Conservation (phyloP, 2,329 filamentous ascomycete genomes). For the Sphaerulina vaccinii region DNA sequence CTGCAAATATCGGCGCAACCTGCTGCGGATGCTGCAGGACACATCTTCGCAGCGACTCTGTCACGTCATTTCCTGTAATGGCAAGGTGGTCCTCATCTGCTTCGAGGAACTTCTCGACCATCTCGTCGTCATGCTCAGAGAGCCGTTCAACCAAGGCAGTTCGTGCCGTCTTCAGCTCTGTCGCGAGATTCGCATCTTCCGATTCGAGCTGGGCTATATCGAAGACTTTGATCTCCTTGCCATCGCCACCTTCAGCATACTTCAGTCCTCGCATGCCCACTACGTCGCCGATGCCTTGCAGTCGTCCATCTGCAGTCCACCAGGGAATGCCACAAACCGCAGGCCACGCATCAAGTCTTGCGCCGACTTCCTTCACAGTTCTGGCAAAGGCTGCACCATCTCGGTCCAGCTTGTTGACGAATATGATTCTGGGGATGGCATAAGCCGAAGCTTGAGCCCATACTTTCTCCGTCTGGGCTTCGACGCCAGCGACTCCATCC, state of each 20-base stretch:
- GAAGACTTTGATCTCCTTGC: conserved; percentile 54
- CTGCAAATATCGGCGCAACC: conserved; percentile 85
- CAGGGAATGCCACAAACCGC: conserved; percentile 93
- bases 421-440: conserved; percentile 76
- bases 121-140: conserved; percentile 81
- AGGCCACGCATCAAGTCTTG: conserved; percentile 77
- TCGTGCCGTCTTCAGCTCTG: conserved; percentile 73
- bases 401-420: conserved; percentile 81
- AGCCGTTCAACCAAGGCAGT: conserved; percentile 76
- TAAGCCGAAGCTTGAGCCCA: conserved; percentile 89
- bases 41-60: conserved; percentile 70
- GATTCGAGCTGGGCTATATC: conserved; percentile 54
- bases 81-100: conserved; percentile 68
- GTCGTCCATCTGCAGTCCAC: conserved; percentile 73
- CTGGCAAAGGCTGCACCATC: conserved; percentile 79
- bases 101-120: conserved; percentile 82
- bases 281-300: conserved; percentile 82
- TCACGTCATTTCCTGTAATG: conserved; percentile 65
- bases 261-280: conserved; percentile 71
- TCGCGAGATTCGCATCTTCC: conserved; percentile 52
- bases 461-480: conserved; percentile 95
- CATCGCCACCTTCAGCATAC: conserved; percentile 68
- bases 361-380: conserved; percentile 81
- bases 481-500: conserved; percentile 88
- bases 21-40: conserved; percentile 66